Base-by-base conservation (phyloP, 345 rosid genomes). In the Euphorbia tirucalli region DNA sequence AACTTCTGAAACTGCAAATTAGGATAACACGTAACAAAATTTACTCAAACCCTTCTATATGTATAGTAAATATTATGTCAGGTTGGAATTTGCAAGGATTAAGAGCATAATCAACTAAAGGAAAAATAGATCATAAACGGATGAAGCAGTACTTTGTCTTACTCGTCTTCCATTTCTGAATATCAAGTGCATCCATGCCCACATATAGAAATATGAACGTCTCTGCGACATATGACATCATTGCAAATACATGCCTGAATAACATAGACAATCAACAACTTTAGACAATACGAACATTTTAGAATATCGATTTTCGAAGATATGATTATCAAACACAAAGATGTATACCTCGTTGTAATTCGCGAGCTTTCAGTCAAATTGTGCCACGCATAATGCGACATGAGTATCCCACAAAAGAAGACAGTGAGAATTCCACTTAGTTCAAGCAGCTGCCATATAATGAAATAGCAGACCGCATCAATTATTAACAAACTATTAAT, bases 391-490 rank as follows among this genome's bases (percentile, higher is more conserved):
- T 93, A 93, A 78, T 90, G 96, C 1, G 95, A 93, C 96, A 90
- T 90, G 48, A 89, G 75, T 77, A 89, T 86, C 14, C 96, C 98
- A 68, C 93, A 87, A 71, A 90, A 89, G 96, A 93, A 93, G 68
- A 93, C 95, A 0, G 98, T 89, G 71, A 93, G 97, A 71, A 93
- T 93, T 48, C 98, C 97, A 64, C 97, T 93, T 68, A 93, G 83
- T 37, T 82, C 85, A 66, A 88, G 79, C 74, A 93, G 87, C 98
- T 91, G 86, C 84, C 35, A 72, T 54, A 15, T 0, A 35, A 21
- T 19, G 46, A 70, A 71, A 61, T 4, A 7, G n/a, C 18, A 27
- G 2, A 2, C 22, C 37, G 32, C 31, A 27, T 24, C 9, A 7
- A 52, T 46, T 14, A 65, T 14, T 10, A 15, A 37, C n/a, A 39